Evolutionary conservation across 345 rosid species (phyloP), one percentile per base, ranked within the genome.

Genomic region (Salix purpurea): DNA sequence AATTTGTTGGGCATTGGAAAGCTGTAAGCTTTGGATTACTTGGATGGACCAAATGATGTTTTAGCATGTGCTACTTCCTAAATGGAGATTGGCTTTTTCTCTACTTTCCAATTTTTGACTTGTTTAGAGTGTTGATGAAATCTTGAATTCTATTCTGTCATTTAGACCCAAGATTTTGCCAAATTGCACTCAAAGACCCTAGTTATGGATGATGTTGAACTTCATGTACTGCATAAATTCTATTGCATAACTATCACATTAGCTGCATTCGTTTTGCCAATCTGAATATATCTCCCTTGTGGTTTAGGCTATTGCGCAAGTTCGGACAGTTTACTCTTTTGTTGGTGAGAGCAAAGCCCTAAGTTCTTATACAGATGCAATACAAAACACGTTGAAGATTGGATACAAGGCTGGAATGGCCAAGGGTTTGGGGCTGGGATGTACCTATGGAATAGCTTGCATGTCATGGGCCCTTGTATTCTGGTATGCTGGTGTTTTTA

Each of bases 401-500:
- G 97, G 99, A 58, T 96, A 96, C 81, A 96, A 94, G 85, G 99
- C 99, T 26, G 99, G 99, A 16, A 92, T 96, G 99, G 99, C 99
- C 74, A 96, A 96, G 86, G 99, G 99, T 6, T 87, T 96, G 84
- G 99, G 99, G 24, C 86, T 96, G 28, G 99, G 99, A 78, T 96
- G 99, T 79, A 96, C 99, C 0, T 96, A 91, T 78, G 99, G 99
- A 46, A 96, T 96, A 71, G 99, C 99, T 54, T 94, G 98, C 79
- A 96, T 96, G 99, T 96, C 99, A 14, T 96, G 99, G 99, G 99
- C 99, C n/a, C 87, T 96, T 69, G 99, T 96, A 36, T 96, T 96
- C 75, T 96, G 99, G 99, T 96, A 96, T 15, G 99, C 99, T 0
- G 98, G 99, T 46, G 98, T 96, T 84, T 96, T 96, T 73, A 92